phyloP scores from a whole-genome alignment of 345 rosid species.

The Brassica nigra region DNA sequence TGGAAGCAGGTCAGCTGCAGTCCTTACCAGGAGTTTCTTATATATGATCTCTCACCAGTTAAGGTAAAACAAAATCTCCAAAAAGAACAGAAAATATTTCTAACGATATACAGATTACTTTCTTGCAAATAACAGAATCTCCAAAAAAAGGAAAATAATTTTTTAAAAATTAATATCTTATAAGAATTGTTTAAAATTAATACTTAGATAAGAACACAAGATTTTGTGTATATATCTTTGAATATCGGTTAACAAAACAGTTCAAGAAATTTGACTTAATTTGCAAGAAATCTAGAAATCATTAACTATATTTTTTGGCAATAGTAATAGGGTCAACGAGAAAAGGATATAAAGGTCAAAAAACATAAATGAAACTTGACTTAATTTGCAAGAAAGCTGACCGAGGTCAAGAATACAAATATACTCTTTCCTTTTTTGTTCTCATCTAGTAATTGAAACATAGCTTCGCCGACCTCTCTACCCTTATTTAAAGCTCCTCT shows the following conservation, averaged over 20 bases:
- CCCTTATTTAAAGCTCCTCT: constrained; percentile 27
- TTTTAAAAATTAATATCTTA: neutral
- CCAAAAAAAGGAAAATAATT: neutral
- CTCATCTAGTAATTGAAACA: neutral
- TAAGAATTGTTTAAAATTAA: no score
- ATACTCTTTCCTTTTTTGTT: constrained; percentile 5
- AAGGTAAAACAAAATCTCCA: no score
- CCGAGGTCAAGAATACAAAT: neutral
- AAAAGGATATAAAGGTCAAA: neutral
- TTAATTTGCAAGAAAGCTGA: neutral
- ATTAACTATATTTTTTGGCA: neutral
- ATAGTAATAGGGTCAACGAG: neutral
- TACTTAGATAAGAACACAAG: neutral
- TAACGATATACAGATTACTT: no score
- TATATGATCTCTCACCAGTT: no score
- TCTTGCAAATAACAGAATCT: neutral
- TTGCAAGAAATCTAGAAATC: neutral
- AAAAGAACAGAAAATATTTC: no score
- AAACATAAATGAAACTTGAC: neutral
- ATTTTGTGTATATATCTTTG: neutral
- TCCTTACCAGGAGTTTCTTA: no score
- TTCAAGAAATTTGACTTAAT: neutral
- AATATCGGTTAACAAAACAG: neutral
- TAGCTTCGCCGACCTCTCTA: constrained; percentile 24
- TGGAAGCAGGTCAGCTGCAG: no score